These are phyloP conservation scores for Hippophae tibetana DNA, from an alignment of 306 rosid species.

Conservation along the genomic window DNA sequence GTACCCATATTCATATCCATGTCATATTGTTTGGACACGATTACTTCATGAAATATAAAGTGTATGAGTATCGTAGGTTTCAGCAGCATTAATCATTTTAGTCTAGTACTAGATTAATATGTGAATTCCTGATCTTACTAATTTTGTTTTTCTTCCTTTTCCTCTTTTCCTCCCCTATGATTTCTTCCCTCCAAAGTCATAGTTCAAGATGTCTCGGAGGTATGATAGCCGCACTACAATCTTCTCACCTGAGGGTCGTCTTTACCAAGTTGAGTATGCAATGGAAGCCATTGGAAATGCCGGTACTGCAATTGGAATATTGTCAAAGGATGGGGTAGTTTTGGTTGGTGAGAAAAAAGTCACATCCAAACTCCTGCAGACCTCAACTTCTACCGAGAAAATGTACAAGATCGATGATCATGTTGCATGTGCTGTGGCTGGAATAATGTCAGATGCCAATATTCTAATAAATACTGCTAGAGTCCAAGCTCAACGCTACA, in stretches of 20 bases:
- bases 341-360: conserved; percentile 31
- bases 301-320: conserved; percentile 27
- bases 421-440: conserved; percentile 30
- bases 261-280: conserved; percentile 32
- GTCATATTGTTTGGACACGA: too few relatives aligned
- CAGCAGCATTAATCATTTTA: too few relatives aligned
- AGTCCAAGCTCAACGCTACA: conserved; percentile 25
- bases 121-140: background rate
- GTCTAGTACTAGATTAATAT: too few relatives aligned
- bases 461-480: conserved; percentile 29
- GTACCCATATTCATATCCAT: too few relatives aligned
- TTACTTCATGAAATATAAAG: too few relatives aligned
- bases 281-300: conserved; percentile 35
- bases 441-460: conserved; percentile 34
- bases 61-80: too few relatives aligned
- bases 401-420: conserved; percentile 32
- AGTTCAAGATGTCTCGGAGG: conserved; percentile 23
- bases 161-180: background rate
- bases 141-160: background rate
- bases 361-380: conserved; percentile 28
- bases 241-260: conserved; percentile 34
- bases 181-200: background rate
- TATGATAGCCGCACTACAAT: conserved; percentile 32
- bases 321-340: conserved; percentile 29
- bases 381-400: conserved; percentile 27